Conservation (phyloP, 176 grass and related monocot genomes). For the Triticum dicoccoides region DNA sequence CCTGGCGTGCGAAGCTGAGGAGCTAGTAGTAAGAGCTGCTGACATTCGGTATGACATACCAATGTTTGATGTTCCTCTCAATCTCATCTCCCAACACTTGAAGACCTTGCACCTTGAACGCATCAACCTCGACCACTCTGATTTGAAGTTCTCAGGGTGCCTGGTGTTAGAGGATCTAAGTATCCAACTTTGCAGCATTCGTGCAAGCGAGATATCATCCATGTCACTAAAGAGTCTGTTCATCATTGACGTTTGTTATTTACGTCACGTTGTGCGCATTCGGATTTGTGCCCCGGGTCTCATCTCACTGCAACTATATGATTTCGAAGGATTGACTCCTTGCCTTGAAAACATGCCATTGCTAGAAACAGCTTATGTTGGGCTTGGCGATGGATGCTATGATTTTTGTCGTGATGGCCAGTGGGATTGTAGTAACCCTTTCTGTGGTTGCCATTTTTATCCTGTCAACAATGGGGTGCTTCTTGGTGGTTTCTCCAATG, state of each 20-base stretch:
- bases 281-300: neutral
- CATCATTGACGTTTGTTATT: neutral
- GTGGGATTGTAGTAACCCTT: neutral
- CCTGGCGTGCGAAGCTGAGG: no score
- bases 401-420: neutral
- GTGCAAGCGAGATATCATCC: neutral
- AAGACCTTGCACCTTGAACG: no score
- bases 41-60: no score
- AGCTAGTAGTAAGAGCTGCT: no score
- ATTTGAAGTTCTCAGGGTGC: no score
- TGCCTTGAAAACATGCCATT: neutral
- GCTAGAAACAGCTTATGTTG: neutral
- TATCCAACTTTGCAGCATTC: neutral
- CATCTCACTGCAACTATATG: neutral
- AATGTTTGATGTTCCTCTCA: no score
- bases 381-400: neutral
- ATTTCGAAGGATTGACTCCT: neutral
- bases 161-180: no score
- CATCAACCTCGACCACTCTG: no score
- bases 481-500: neutral
- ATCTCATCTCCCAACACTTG: no score
- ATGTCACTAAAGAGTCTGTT: neutral
- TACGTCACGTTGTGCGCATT: neutral
- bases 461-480: neutral
- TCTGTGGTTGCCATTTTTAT: neutral